These are phyloP conservation scores for Astragalus glycyphyllos DNA, from an alignment of 306 rosid genomes.

Conservation along the genomic window DNA sequence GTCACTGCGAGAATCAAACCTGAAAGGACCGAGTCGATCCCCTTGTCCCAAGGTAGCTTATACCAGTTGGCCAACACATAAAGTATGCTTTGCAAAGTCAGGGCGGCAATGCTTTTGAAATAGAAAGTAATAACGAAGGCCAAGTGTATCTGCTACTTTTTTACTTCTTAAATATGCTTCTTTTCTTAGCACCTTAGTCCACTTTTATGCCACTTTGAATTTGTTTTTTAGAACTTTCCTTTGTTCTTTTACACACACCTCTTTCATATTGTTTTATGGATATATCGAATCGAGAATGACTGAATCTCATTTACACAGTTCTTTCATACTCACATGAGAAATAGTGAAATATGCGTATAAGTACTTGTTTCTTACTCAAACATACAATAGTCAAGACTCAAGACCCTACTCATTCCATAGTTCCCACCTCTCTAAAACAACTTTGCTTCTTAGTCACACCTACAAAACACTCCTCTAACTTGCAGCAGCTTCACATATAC, in stretches of 20 bases:
- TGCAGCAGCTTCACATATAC: slow-evolving; percentile 16
- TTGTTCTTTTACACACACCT: slow-evolving; percentile 42
- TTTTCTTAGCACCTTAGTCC: slow-evolving; percentile 56
- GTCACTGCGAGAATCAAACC: too few species aligned
- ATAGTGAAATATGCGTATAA: slow-evolving; percentile 33
- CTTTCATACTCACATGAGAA: neutral
- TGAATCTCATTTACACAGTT: too few species aligned
- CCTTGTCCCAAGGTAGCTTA: too few species aligned
- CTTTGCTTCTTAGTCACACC: slow-evolving; percentile 35
- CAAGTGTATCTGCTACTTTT: slow-evolving; percentile 42
- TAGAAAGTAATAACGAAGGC: slow-evolving; percentile 40
- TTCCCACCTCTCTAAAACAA: slow-evolving; percentile 18
- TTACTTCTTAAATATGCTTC: slow-evolving; percentile 38
- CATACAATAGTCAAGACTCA: slow-evolving; percentile 11
- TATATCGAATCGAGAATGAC: too few species aligned
- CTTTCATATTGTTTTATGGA: too few species aligned
- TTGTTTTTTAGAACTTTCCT: slow-evolving; percentile 28
- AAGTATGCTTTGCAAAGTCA: slow-evolving; percentile 44
- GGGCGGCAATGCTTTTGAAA: slow-evolving; percentile 22
- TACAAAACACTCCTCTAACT: slow-evolving; percentile 22
- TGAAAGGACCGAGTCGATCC: too few species aligned
- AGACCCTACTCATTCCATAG: slow-evolving; percentile 31
- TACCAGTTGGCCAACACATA: neutral
- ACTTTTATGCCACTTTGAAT: slow-evolving; percentile 38
- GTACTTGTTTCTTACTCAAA: slow-evolving; percentile 38